These are phyloP conservation scores for Lobosporangium transversale DNA, from an alignment of 192 early-diverging fungal genomes.

Conservation along the genomic window DNA sequence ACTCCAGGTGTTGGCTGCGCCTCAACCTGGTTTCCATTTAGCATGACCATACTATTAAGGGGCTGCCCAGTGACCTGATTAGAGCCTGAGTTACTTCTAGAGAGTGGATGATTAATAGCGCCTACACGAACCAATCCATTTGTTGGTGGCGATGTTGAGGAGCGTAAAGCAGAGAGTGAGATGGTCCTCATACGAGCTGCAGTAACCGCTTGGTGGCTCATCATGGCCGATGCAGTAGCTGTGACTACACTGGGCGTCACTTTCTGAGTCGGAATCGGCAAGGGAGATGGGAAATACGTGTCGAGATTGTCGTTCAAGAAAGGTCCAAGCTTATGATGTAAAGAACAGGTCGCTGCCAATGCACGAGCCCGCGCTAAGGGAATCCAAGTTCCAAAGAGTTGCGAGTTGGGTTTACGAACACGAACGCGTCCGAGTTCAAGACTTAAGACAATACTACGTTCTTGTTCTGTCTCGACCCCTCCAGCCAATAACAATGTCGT, in stretches of 20 bases:
- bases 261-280: conserved; percentile 59
- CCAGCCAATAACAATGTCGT: conserved; percentile 86
- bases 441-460: conserved; percentile 85
- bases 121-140: conserved; percentile 25
- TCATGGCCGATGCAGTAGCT: conserved; percentile 33
- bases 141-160: conserved; percentile 40
- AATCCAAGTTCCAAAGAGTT: conserved; percentile 92
- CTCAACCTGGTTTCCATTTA: conserved; percentile 49
- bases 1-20: conserved; percentile 10
- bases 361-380: conserved; percentile 86
- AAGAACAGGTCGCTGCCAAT: conserved; percentile 81
- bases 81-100: conserved; percentile 36
- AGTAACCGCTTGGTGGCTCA: conserved; percentile 40
- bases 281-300: conserved; percentile 69
- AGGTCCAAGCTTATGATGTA: conserved; percentile 76
- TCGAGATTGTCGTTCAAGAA: conserved; percentile 84
- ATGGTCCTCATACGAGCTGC: conserved; percentile 42
- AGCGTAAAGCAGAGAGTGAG: conserved; percentile 34
- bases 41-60: conserved; percentile 36
- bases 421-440: conserved; percentile 85
- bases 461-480: conserved; percentile 84
- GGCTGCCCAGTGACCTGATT: conserved; percentile 21
- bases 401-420: conserved; percentile 72
- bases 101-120: conserved; percentile 35
- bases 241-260: conserved; percentile 45